Evolutionary conservation across 441 rosid genomes (phyloP).

Genomic region (Lepidium campestre): DNA sequence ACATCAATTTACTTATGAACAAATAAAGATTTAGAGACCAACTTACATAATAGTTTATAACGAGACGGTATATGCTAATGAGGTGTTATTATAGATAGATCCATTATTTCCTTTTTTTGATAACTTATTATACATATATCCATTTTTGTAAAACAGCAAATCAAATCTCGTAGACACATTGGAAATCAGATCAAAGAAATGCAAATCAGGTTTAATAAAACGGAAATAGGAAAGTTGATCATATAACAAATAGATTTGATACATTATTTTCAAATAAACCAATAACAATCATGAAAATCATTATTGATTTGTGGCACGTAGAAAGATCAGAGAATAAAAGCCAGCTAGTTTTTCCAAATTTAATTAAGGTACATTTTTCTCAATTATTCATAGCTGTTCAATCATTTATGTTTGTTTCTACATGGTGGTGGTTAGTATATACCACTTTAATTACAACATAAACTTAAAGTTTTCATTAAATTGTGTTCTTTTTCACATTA

Average conservation of each 20-base stretch:
- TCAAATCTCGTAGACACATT: neutral
- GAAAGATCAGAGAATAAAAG: conserved; percentile 17
- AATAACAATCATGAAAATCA: conserved; percentile 14
- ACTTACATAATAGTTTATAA: neutral
- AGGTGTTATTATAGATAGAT: neutral
- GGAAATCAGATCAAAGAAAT: neutral
- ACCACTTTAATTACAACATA: conserved; percentile 7
- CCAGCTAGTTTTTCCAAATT: conserved; percentile 13
- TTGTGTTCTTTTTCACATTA: no score
- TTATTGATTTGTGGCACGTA: conserved; percentile 24
- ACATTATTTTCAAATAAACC: neutral
- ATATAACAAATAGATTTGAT: conserved; percentile 6
- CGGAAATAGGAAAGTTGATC: neutral
- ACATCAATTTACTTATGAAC: no score
- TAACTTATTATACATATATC: neutral
- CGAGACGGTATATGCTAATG: neutral
- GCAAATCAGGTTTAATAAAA: neutral
- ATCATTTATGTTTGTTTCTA: conserved; percentile 17
- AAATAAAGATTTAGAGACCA: no score
- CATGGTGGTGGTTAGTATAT: conserved; percentile 29
- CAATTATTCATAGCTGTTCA: conserved; percentile 11
- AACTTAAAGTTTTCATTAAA: neutral
- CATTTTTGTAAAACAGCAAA: conserved; percentile 7
- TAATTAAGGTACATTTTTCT: conserved; percentile 9
- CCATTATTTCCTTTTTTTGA: neutral